Conservation (phyloP, 176 grass and related monocot genomes). For the Eleusine coracana region DNA sequence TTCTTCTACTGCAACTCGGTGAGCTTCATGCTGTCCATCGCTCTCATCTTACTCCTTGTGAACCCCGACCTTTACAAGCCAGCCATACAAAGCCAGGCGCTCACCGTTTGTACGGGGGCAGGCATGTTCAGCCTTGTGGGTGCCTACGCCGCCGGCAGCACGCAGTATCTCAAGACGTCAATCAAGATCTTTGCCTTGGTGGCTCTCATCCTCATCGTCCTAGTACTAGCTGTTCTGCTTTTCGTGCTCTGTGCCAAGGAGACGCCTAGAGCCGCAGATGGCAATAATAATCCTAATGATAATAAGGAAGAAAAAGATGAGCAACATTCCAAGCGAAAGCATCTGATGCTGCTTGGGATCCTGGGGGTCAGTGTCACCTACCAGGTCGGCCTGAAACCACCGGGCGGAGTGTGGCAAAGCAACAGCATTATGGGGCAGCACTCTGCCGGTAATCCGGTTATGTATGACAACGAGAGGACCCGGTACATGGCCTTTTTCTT, state of each 20-base stretch:
- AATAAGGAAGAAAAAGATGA: neutral
- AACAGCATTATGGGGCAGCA: rapidly evolving
- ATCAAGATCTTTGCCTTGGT: slow-evolving; percentile 10
- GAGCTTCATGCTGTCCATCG: slow-evolving; percentile 38
- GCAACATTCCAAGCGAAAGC: neutral
- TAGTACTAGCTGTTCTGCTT: neutral
- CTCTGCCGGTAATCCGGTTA: neutral
- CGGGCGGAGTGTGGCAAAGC: neutral
- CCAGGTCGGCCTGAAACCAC: slow-evolving; percentile 16
- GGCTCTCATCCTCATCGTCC: neutral
- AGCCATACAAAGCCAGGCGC: slow-evolving; percentile 6
- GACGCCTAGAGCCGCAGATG: too few relatives aligned
- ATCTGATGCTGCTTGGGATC: slow-evolving; percentile 13
- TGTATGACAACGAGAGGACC: neutral
- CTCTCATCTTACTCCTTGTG: slow-evolving; percentile 38
- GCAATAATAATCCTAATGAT: too few relatives aligned
- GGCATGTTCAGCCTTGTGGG: neutral
- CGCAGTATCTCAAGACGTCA: neutral
- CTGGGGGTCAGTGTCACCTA: slow-evolving; percentile 24
- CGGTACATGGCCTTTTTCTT: neutral
- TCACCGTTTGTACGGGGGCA: neutral
- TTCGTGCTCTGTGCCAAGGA: neutral
- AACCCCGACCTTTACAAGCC: slow-evolving; percentile 11
- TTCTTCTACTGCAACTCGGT: slow-evolving; percentile 48
- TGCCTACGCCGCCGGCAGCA: slow-evolving; percentile 3